These are phyloP conservation scores for Leccinum subgranulosum DNA, from an alignment of 768 basidiomycete genomes.

Conservation along the genomic window DNA sequence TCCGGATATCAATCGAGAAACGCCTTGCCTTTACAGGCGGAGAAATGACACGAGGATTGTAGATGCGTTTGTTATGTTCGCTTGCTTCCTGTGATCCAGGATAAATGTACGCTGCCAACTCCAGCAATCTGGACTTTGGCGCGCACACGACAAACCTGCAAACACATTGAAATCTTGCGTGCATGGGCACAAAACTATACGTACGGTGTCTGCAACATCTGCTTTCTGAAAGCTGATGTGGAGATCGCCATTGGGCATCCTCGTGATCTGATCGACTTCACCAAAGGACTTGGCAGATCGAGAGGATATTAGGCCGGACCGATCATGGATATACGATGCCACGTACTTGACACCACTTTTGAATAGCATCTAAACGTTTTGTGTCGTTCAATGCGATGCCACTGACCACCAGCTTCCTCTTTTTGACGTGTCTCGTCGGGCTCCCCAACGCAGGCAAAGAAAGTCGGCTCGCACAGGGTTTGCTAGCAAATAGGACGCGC, in stretches of 20 bases:
- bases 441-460: conserved; percentile 34
- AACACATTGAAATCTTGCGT: conserved; percentile 6
- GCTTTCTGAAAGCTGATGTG: conserved; percentile 70
- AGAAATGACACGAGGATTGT: background rate
- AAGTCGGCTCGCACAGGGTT: conserved; percentile 21
- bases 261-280: conserved; percentile 66
- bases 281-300: conserved; percentile 59
- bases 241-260: conserved; percentile 77
- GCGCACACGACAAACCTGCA: conserved; percentile 73
- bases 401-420: conserved; percentile 66
- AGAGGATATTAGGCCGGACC: conserved; percentile 4
- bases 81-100: conserved; percentile 63
- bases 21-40: conserved; percentile 26
- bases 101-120: conserved; percentile 75
- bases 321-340: background rate
- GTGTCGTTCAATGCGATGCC: conserved; percentile 62
- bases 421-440: conserved; percentile 43
- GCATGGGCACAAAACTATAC: conserved; percentile 20
- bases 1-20: background rate
- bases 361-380: conserved; percentile 62
- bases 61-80: conserved; percentile 24
- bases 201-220: conserved; percentile 78
- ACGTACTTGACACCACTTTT: conserved; percentile 74
- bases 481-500: conserved; percentile 29
- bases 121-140: conserved; percentile 72